These are phyloP conservation scores for Penicillium sp. DNA, from an alignment of 2,329 filamentous ascomycete genomes.

Conservation along the genomic window DNA sequence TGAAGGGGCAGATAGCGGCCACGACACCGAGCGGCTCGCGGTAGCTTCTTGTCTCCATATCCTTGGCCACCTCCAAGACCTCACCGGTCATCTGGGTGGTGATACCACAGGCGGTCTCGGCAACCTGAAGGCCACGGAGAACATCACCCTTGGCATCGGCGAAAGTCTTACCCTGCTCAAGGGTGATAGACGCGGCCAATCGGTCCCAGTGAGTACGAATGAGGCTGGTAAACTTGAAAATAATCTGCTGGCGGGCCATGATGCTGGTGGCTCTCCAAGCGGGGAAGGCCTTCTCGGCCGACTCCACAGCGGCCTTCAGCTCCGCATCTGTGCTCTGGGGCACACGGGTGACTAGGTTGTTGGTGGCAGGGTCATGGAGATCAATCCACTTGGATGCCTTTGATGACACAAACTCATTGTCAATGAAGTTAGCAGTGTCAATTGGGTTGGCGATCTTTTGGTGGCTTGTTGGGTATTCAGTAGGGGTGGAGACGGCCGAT, in stretches of 20 bases:
- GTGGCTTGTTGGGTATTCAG: conserved; percentile 58
- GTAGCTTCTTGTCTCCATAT: conserved; percentile 69
- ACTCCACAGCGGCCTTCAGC: conserved; percentile 61
- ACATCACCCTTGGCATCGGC: conserved; percentile 67
- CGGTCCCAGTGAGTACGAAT: conserved; percentile 67
- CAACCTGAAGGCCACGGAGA: conserved; percentile 64
- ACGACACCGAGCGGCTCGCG: conserved; percentile 65
- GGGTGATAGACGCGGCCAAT: conserved; percentile 63
- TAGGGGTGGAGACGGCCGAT: conserved; percentile 50
- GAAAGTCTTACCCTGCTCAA: conserved; percentile 69
- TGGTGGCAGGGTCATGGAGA: conserved; percentile 64
- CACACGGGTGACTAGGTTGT: conserved; percentile 65
- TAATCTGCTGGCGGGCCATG: conserved; percentile 61
- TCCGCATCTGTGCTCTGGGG: conserved; percentile 66
- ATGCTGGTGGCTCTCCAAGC: conserved; percentile 61
- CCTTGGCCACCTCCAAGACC: conserved; percentile 67
- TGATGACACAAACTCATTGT: conserved; percentile 62
- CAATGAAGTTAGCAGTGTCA: conserved; percentile 63
- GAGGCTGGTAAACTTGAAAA: conserved; percentile 65
- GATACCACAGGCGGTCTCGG: conserved; percentile 66
- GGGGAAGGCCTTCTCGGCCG: conserved; percentile 63
- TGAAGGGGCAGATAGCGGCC: conserved; percentile 67
- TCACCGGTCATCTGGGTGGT: conserved; percentile 65
- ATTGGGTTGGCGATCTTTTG: conserved; percentile 55
- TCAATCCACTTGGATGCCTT: conserved; percentile 63